A percentile compares a stretch with the other conserved stretches of the same genome.
phyloP scores from a whole-genome alignment of 129 eudicot genomes.

The carrot (Daucus carota) region DNA sequence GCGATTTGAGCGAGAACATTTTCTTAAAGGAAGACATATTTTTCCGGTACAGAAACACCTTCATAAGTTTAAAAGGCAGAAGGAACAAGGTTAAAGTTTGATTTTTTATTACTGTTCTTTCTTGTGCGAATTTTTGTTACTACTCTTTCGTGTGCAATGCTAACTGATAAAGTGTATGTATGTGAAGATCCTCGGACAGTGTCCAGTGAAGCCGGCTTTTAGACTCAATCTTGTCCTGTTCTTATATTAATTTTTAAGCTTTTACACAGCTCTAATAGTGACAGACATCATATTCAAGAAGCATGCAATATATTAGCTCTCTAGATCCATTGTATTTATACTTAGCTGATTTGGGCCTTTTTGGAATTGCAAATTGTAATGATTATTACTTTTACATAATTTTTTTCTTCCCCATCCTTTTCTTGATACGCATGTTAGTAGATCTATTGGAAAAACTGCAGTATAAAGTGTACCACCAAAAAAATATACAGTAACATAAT shows the following conservation, averaged over 20 bases:
- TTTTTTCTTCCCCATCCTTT: background rate
- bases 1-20: constrained; percentile 29
- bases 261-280: background rate
- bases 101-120: too few species aligned
- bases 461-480: background rate
- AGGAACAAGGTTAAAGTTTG: constrained; percentile 70
- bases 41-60: constrained; percentile 53
- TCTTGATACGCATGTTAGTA: background rate
- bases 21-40: constrained; percentile 48
- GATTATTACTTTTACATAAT: background rate
- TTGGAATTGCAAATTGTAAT: too few species aligned
- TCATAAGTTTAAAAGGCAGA: constrained; percentile 31
- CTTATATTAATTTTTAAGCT: background rate
- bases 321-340: too few species aligned
- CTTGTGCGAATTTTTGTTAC: background rate
- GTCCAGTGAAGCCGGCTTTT: background rate
- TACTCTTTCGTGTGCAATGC: background rate
- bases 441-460: background rate
- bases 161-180: background rate
- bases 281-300: background rate
- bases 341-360: too few species aligned
- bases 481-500: background rate
- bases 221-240: background rate
- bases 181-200: background rate
- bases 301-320: background rate